These are phyloP conservation scores for Macrolepiota fuliginosa DNA, from an alignment of 768 basidiomycete species.

Conservation along the genomic window DNA sequence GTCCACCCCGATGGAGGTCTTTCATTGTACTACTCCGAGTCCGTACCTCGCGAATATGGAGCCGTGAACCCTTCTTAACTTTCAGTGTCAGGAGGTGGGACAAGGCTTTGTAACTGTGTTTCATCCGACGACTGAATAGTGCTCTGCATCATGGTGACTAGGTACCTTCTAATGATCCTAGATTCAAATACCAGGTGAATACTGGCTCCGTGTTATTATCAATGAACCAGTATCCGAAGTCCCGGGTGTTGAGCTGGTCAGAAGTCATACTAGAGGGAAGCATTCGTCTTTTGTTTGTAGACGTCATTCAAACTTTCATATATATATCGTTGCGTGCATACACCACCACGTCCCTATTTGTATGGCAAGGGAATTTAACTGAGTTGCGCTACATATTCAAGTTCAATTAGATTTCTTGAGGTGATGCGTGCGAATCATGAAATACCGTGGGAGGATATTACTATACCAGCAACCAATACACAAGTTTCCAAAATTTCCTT, in stretches of 20 bases:
- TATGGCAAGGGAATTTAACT: background rate
- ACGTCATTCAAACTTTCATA: no score
- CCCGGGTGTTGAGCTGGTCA: no score
- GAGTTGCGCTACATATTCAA: background rate
- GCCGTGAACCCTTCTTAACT: background rate
- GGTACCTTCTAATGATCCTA: no score
- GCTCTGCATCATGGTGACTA: no score
- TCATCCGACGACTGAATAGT: background rate
- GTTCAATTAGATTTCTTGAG: background rate
- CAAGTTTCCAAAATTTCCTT: background rate
- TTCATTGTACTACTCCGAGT: background rate
- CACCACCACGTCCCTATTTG: no score
- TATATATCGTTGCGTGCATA: no score
- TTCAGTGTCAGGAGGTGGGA: background rate
- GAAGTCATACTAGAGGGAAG: no score
- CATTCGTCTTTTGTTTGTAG: no score
- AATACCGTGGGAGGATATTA: background rate
- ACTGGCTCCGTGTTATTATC: no score
- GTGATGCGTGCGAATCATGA: background rate
- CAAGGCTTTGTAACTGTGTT: background rate
- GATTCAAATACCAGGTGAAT: no score
- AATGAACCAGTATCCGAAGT: no score
- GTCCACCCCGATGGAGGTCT: background rate
- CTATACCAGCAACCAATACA: background rate
- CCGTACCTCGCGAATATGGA: background rate